Evolutionary conservation across 2,329 filamentous ascomycete genomes (phyloP), one percentile per base, ranked within the genome.

Genomic region (Leptographium wingfieldii): DNA sequence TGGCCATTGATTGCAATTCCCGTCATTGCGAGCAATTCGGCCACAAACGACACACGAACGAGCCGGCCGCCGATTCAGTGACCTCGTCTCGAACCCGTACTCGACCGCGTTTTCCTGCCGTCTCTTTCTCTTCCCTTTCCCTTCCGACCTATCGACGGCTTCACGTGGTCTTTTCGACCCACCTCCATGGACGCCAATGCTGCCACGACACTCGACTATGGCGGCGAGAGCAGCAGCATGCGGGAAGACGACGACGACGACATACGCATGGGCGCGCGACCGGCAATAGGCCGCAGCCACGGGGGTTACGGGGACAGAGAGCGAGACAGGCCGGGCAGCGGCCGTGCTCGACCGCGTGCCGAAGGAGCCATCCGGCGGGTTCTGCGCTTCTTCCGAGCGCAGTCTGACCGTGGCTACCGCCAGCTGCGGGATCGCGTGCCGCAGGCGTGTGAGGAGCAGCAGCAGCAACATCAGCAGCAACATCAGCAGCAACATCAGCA

Each of bases 221-320:
- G 38, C 27, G 55, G 51, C 10, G 16, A 38, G 33, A 35, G 33
- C 9, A 35, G 33, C 31, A 51, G 43, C 46, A n/a, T 35, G 29
- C 29, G 46, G 12, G 43, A 51, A 4, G 46, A 51, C n/a, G 56
- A 57, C 56, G 56, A 57, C 46, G 56, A 57, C 46, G 56, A 57
- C 27, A 38, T 57, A 27, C 46, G 31, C 5, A 14, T 35, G 11
- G 9, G 52, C 29, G 31, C 3, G 19, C 31, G 31, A 5, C 9
- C 43, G 19, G 43, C 14, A 9, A n/a, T n/a, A 19, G 43, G 16
- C 19, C 51, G 51, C 22, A 22, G 25, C 27, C 27, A 53, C 27
- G 22, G 43, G 19, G 46, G 46, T 19, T 51, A 51, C 48, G 22
- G 22, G 4, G 43, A 52, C n/a, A 29, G 9, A 14, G 49, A 52